phyloP scores from a whole-genome alignment of 305 asterid species.

The Rubia tinctorum region DNA sequence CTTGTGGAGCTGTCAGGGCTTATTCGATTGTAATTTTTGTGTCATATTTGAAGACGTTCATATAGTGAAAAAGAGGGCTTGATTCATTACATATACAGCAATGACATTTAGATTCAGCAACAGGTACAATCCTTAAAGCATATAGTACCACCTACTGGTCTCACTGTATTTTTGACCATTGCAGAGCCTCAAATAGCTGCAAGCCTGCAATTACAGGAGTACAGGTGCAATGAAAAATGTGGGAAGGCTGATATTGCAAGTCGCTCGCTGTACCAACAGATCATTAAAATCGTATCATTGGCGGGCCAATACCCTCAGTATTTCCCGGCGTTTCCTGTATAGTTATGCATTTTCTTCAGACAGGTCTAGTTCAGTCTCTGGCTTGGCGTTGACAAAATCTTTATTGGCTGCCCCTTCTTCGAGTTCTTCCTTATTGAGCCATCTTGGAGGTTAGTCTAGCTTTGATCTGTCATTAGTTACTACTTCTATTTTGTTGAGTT shows the following conservation, averaged over 20 bases:
- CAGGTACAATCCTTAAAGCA: conserved; percentile 1
- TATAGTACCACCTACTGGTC: not conserved
- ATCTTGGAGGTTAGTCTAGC: conserved; percentile 41
- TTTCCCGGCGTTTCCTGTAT: conserved; percentile 31
- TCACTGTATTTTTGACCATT: not conserved
- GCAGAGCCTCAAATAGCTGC: not conserved
- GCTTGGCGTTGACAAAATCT: conserved; percentile 27
- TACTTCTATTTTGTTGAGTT: not conserved
- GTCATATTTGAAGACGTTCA: too few species aligned
- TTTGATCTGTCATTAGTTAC: not conserved
- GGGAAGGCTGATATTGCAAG: conserved; percentile 42
- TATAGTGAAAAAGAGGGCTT: too few species aligned
- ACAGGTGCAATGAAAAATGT: conserved; percentile 38
- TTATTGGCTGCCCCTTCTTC: conserved; percentile 17
- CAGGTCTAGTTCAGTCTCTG: not conserved
- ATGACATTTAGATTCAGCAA: not conserved
- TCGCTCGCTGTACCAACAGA: conserved; percentile 29
- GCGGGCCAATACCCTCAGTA: conserved; percentile 15
- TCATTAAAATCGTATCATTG: conserved; percentile 23
- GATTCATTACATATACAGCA: too few species aligned
- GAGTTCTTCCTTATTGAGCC: conserved; percentile 28
- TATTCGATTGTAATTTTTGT: too few species aligned
- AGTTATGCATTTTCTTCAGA: conserved; percentile 24
- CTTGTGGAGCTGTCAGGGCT: too few species aligned
- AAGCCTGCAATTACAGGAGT: not conserved